phyloP scores from a whole-genome alignment of 139 green algal species.

The Coelastrella sp. region DNA sequence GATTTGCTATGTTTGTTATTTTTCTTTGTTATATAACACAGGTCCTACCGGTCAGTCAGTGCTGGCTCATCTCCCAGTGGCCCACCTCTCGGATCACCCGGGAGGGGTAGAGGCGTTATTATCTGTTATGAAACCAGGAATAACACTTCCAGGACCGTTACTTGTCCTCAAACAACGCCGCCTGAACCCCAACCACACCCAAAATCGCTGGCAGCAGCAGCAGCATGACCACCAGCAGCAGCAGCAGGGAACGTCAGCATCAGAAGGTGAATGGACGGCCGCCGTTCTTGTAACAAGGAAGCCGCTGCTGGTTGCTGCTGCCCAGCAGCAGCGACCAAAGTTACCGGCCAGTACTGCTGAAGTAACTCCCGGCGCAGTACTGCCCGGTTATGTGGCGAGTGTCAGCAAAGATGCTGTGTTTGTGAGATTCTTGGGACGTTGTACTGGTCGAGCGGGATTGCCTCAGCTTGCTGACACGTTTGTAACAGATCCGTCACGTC shows the following conservation, averaged over 20 bases:
- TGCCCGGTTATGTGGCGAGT: slow-evolving; percentile 86
- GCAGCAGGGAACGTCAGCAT: neutral
- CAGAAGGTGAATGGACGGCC: neutral
- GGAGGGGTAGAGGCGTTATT: slow-evolving; percentile 63
- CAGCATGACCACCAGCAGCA: neutral
- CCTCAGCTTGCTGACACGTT: slow-evolving; percentile 85
- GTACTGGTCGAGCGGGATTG: slow-evolving; percentile 83
- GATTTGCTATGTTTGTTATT: too few relatives aligned
- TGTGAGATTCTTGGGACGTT: slow-evolving; percentile 86
- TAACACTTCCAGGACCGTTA: slow-evolving; percentile 51
- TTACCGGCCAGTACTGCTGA: slow-evolving; percentile 61
- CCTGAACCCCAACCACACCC: neutral
- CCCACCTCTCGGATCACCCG: slow-evolving; percentile 87
- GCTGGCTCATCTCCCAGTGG: slow-evolving; percentile 63
- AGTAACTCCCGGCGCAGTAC: slow-evolving; percentile 60
- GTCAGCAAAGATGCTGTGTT: slow-evolving; percentile 79
- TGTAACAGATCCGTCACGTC: slow-evolving; percentile 73
- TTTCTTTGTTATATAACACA: neutral
- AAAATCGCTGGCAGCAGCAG: neutral
- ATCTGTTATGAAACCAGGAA: slow-evolving; percentile 55
- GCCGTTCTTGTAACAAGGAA: neutral
- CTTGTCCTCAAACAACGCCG: slow-evolving; percentile 46
- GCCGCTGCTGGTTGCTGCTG: neutral
- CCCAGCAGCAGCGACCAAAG: neutral
- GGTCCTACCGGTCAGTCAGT: slow-evolving; percentile 19